Evolutionary conservation across 345 rosid species (phyloP).

Genomic region (Lumnitzera racemosa): DNA sequence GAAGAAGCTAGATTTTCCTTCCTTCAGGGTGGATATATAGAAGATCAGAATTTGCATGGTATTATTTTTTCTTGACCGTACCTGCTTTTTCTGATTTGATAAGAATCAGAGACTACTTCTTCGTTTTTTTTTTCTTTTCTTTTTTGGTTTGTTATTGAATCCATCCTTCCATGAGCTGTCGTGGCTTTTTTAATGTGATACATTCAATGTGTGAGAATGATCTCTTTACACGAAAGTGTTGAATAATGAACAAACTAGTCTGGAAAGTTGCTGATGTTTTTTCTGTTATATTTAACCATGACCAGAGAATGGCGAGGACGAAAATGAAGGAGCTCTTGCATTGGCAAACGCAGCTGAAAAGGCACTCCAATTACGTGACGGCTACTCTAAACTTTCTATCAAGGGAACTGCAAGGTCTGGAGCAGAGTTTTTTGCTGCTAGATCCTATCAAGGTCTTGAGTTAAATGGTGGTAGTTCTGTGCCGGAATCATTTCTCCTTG

Average conservation of each 20-base stretch:
- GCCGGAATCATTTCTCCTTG: conserved; percentile 50
- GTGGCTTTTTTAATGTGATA: too few relatives aligned
- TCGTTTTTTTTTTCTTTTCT: too few relatives aligned
- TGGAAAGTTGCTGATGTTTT: background rate
- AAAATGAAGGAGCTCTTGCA: conserved; percentile 42
- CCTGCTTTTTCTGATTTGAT: too few relatives aligned
- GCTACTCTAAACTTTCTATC: conserved; percentile 22
- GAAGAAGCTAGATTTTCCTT: conserved; percentile 91
- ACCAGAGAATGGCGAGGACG: conserved; percentile 23
- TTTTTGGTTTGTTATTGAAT: too few relatives aligned
- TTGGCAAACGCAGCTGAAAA: conserved; percentile 55
- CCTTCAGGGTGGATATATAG: conserved; percentile 72
- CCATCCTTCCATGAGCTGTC: too few relatives aligned
- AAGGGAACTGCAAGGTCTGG: conserved; percentile 71
- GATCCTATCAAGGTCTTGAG: conserved; percentile 78
- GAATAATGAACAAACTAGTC: background rate
- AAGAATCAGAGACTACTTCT: too few relatives aligned
- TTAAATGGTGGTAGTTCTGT: conserved; percentile 28
- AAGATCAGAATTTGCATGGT: conserved; percentile 51
- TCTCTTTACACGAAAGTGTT: background rate
- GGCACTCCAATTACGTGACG: conserved; percentile 55
- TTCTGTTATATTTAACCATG: conserved; percentile 14
- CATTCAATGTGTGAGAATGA: background rate
- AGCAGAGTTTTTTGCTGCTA: conserved; percentile 54
- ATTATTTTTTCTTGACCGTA: background rate